Conservation (phyloP, 176 grass and related monocot genomes). For the Alloteropsis semialata region DNA sequence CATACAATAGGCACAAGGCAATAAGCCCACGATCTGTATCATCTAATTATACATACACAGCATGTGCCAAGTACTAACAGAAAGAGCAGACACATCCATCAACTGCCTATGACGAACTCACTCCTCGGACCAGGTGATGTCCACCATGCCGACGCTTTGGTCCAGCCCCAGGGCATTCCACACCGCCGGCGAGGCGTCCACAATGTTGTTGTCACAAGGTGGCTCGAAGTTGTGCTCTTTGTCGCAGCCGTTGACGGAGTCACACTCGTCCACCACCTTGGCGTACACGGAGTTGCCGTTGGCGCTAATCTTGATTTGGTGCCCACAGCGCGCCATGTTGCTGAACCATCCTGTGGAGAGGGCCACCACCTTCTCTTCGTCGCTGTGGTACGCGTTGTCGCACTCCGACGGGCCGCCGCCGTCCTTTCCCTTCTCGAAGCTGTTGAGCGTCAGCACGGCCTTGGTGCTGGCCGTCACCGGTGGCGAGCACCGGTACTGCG, state of each 20-base stretch:
- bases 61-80: background rate
- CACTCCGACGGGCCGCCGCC: conserved; percentile 51
- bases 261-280: conserved; percentile 71
- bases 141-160: background rate
- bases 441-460: conserved; percentile 48
- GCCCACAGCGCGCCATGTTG: conserved; percentile 19
- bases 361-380: conserved; percentile 44
- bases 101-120: background rate
- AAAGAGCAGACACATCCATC: background rate
- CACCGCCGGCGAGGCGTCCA: conserved; percentile 45
- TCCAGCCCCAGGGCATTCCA: conserved; percentile 46
- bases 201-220: conserved; percentile 39
- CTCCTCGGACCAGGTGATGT: conserved; percentile 38
- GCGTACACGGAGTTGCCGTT: conserved; percentile 33
- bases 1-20: background rate
- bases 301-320: conserved; percentile 38
- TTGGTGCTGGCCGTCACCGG: conserved; percentile 37
- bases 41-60: background rate
- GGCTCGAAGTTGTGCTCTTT: conserved; percentile 43
- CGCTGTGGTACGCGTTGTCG: conserved; percentile 40
- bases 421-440: conserved; percentile 56
- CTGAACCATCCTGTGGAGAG: conserved; percentile 57
- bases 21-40: background rate
- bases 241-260: conserved; percentile 55
- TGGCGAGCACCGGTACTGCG: conserved; percentile 57